A percentile compares a stretch with the other conserved stretches of the same genome.
Conservation (phyloP, 768 basidiomycete species). For the Tremella fuciformis region DNA sequence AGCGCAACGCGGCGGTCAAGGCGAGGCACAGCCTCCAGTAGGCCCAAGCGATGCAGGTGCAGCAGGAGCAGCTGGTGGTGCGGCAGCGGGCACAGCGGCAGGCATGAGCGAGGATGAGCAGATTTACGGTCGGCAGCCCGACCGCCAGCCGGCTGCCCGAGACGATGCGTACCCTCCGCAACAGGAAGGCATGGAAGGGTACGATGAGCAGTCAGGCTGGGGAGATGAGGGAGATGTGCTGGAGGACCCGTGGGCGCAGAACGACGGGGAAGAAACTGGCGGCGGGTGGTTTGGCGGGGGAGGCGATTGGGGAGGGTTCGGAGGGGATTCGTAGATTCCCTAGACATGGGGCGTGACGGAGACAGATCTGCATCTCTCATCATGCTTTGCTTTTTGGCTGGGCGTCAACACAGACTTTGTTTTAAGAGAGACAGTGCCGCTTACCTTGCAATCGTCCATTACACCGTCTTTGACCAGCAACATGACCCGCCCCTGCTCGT, state of each 20-base stretch:
- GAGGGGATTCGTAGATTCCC: conserved; percentile 12
- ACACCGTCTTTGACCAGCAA: conserved; percentile 50
- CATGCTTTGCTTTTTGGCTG: conserved; percentile 42
- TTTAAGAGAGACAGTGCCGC: conserved; percentile 11
- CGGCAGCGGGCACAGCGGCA: conserved; percentile 1
- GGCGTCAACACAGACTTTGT: background rate
- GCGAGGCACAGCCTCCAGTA: conserved; percentile 16
- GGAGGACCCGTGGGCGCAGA: conserved; percentile 41
- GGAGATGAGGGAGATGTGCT: conserved; percentile 29
- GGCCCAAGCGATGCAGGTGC: conserved; percentile 25
- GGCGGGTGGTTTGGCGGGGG: conserved; percentile 33
- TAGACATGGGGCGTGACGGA: background rate
- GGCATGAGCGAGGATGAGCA: conserved; percentile 35
- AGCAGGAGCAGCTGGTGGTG: conserved; percentile 24
- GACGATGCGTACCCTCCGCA: background rate
- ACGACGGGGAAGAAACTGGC: conserved; percentile 13
- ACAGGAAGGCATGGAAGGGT: conserved; percentile 23
- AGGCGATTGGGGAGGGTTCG: conserved; percentile 31
- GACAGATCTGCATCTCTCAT: conserved; percentile 3
- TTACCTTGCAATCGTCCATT: conserved; percentile 51
- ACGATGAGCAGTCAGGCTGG: conserved; percentile 27
- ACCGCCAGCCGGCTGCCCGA: background rate
- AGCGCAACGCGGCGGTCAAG: conserved; percentile 12
- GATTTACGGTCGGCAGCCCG: conserved; percentile 38
- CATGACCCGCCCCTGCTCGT: conserved; percentile 56